These are phyloP conservation scores for Macaranga tanarius DNA, from an alignment of 441 rosid genomes.

Conservation along the genomic window DNA sequence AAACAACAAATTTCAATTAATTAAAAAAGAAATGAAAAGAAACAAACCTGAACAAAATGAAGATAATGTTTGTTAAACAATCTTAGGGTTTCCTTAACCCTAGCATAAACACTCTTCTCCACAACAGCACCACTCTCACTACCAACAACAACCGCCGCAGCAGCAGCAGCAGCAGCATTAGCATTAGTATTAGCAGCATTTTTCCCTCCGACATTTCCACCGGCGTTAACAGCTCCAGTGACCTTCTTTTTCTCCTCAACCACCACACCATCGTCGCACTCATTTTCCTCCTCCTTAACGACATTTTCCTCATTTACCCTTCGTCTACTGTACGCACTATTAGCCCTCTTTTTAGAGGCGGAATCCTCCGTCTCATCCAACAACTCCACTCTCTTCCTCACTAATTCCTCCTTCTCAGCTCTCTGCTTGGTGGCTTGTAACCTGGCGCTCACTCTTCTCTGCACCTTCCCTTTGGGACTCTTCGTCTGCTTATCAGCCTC, in stretches of 20 bases:
- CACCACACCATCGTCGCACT: neutral
- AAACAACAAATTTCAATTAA: neutral
- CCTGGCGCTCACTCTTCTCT: slow-evolving; percentile 13
- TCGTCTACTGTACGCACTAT: slow-evolving; percentile 7
- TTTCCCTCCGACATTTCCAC: neutral
- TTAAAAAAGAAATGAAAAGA: neutral
- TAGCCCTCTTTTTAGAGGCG: slow-evolving; percentile 13
- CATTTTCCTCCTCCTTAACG: neutral
- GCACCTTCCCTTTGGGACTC: neutral
- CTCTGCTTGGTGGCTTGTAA: neutral
- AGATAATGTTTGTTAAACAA: slow-evolving; percentile 82
- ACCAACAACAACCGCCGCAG: neutral
- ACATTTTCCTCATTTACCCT: slow-evolving; percentile 15
- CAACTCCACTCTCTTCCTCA: slow-evolving; percentile 40
- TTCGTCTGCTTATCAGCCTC: neutral
- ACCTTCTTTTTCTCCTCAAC: slow-evolving; percentile 2
- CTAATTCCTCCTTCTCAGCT: slow-evolving; percentile 37
- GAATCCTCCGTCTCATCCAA: slow-evolving; percentile 31
- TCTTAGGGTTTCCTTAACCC: slow-evolving; percentile 68
- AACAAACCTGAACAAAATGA: slow-evolving; percentile 65
- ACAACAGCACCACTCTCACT: neutral
- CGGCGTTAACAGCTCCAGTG: neutral
- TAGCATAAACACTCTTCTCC: slow-evolving; percentile 47
- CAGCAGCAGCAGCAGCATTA: too few species aligned
- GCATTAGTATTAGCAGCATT: neutral